Percentiles rank a stretch among this genome's conserved stretches.
These are phyloP conservation scores for Ensete glaucum DNA, from an alignment of 176 grass and related monocot genomes.

Conservation along the genomic window DNA sequence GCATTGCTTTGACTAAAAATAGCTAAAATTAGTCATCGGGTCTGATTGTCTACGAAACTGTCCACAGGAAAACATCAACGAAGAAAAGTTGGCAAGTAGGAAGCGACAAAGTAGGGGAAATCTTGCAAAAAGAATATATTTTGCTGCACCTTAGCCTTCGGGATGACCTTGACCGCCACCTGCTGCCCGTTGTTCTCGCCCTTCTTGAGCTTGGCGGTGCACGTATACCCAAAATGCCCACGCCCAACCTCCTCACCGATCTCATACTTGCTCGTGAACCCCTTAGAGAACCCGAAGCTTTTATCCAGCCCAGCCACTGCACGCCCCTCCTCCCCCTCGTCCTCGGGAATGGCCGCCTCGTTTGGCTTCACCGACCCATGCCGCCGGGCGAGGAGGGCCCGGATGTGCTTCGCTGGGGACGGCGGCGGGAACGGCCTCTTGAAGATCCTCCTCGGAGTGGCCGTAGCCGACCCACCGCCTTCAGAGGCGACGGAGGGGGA, in stretches of 20 bases:
- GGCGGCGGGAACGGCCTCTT: slow-evolving; percentile 47
- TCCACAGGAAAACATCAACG: not conserved
- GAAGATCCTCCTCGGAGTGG: slow-evolving; percentile 29
- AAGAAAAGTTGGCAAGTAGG: not conserved
- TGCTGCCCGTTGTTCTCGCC: slow-evolving; percentile 23
- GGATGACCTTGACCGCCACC: slow-evolving; percentile 60
- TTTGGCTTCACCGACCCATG: slow-evolving; percentile 29
- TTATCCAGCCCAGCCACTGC: slow-evolving; percentile 15
- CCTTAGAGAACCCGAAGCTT: slow-evolving; percentile 24
- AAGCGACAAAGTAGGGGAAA: not conserved
- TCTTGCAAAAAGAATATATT: not conserved
- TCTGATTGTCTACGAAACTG: not conserved
- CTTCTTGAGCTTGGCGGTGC: slow-evolving; percentile 17
- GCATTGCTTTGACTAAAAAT: not conserved
- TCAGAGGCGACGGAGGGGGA: slow-evolving; percentile 10
- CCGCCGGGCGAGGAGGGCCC: slow-evolving; percentile 45
- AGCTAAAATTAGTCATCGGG: not conserved
- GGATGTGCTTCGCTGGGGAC: slow-evolving; percentile 54
- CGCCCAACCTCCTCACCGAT: slow-evolving; percentile 25
- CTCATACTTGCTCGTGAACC: slow-evolving; percentile 18
- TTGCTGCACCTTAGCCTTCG: slow-evolving; percentile 53
- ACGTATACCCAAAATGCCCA: slow-evolving; percentile 26
- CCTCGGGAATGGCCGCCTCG: slow-evolving; percentile 21
- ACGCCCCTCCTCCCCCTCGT: slow-evolving; percentile 14
- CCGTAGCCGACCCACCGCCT: slow-evolving; percentile 38